Conservation (phyloP, 2,329 filamentous ascomycete genomes). For the Tolypocladium capitatum region DNA sequence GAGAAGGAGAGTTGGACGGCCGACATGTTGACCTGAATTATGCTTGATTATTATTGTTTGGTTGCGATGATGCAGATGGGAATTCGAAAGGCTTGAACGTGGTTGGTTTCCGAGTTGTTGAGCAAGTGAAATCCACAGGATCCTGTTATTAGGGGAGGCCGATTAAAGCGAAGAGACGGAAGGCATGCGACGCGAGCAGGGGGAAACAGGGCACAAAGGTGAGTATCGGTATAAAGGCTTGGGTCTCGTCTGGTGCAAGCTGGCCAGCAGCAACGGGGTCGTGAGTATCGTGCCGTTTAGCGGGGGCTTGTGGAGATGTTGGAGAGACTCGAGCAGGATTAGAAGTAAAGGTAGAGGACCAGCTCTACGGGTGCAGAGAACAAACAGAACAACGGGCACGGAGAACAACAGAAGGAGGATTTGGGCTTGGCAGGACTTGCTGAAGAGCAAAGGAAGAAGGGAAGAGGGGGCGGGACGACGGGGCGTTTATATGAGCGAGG, state of each 20-base stretch:
- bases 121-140: slow-evolving; percentile 34
- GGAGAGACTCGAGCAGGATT: slow-evolving; percentile 14
- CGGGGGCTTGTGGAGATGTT: slow-evolving; percentile 6
- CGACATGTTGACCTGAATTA: slow-evolving; percentile 50
- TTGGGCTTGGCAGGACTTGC: slow-evolving; percentile 48
- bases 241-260: slow-evolving; percentile 7
- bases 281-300: neutral
- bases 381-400: slow-evolving; percentile 21
- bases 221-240: neutral
- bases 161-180: slow-evolving; percentile 9
- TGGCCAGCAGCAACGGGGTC: slow-evolving; percentile 3
- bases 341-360: slow-evolving; percentile 34
- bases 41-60: neutral
- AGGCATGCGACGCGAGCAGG: slow-evolving; percentile 13
- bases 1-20: slow-evolving; percentile 89
- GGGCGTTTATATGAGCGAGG: no score
- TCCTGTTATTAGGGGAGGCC: slow-evolving; percentile 29
- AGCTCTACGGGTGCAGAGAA: slow-evolving; percentile 32
- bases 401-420: slow-evolving; percentile 35
- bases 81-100: neutral
- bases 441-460: slow-evolving; percentile 41
- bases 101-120: neutral
- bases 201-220: slow-evolving; percentile 9
- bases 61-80: neutral
- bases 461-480: slow-evolving; percentile 12